These are phyloP conservation scores for Canavalia gladiata DNA, from an alignment of 306 rosid species.

Conservation along the genomic window DNA sequence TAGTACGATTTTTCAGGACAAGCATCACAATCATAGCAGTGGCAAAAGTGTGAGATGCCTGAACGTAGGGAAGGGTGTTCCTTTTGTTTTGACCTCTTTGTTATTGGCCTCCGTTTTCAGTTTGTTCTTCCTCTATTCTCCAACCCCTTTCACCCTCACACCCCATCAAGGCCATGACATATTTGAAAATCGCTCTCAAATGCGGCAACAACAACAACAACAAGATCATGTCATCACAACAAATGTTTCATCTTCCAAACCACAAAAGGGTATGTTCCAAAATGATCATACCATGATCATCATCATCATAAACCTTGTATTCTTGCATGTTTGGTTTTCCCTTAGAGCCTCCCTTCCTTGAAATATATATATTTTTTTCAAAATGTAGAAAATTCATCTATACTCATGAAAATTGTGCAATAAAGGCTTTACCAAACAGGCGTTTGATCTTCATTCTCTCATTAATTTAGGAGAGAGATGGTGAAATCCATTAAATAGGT, in stretches of 20 bases:
- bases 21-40: slow-evolving; percentile 29
- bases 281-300: neutral
- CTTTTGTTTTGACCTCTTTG: slow-evolving; percentile 60
- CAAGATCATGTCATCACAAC: slow-evolving; percentile 39
- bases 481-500: too few species aligned
- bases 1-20: slow-evolving; percentile 46
- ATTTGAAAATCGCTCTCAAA: slow-evolving; percentile 36
- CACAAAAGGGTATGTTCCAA: slow-evolving; percentile 57
- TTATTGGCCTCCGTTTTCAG: slow-evolving; percentile 58
- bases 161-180: slow-evolving; percentile 49
- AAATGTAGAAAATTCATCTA: too few species aligned
- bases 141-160: slow-evolving; percentile 52
- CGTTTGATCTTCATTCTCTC: too few species aligned
- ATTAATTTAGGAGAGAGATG: too few species aligned
- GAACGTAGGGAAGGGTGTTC: slow-evolving; percentile 47
- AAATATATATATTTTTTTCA: too few species aligned
- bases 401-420: too few species aligned
- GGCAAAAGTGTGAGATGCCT: slow-evolving; percentile 57
- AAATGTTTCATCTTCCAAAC: slow-evolving; percentile 31
- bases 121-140: slow-evolving; percentile 59
- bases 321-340: too few species aligned
- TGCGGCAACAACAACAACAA: neutral
- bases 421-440: too few species aligned
- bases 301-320: neutral
- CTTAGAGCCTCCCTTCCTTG: too few species aligned